These are phyloP conservation scores for Neurospora sp. DNA, from an alignment of 495 filamentous ascomycete genomes.

Conservation along the genomic window DNA sequence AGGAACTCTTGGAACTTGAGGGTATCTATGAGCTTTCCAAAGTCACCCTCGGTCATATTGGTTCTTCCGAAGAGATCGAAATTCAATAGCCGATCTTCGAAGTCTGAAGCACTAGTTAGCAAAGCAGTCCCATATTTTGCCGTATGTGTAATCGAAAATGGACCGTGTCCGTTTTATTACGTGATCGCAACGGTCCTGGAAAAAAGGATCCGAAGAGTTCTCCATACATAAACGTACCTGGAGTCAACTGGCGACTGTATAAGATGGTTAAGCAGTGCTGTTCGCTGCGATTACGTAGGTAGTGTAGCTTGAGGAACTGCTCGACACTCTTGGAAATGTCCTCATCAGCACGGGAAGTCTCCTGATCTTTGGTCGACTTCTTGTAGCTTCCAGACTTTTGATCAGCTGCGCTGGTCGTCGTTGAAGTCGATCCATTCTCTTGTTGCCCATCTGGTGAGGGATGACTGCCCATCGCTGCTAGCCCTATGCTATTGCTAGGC, in stretches of 20 bases:
- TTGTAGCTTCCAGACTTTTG: background rate
- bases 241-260: background rate
- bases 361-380: slow-evolving; percentile 3
- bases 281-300: slow-evolving; percentile 13
- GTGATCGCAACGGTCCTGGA: background rate
- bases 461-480: background rate
- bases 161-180: background rate
- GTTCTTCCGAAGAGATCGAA: slow-evolving; percentile 17
- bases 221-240: background rate
- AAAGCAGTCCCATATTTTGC: background rate
- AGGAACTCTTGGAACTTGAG: slow-evolving; percentile 23
- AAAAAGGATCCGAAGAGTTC: background rate
- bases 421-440: background rate
- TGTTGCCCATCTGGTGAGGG: background rate
- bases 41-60: slow-evolving; percentile 9
- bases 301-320: slow-evolving; percentile 17
- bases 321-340: slow-evolving; percentile 3
- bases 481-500: background rate
- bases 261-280: slow-evolving; percentile 16
- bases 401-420: background rate
- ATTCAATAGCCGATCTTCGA: slow-evolving; percentile 7
- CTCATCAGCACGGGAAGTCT: background rate
- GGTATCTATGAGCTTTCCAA: slow-evolving; percentile 10
- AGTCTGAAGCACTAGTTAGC: background rate
- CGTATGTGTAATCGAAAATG: background rate